These are phyloP conservation scores for Psidium guajava DNA, from an alignment of 345 rosid species.

Conservation along the genomic window DNA sequence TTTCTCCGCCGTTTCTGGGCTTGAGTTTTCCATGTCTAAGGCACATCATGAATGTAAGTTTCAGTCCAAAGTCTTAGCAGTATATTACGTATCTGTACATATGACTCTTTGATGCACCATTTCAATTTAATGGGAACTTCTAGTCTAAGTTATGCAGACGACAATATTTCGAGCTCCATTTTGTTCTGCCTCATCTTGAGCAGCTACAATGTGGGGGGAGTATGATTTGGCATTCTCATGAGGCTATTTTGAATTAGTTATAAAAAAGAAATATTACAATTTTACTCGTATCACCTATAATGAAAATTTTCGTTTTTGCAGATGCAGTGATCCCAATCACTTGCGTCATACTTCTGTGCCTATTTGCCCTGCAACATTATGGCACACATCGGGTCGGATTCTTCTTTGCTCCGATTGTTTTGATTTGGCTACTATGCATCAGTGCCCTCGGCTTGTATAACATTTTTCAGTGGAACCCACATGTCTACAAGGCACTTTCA, in stretches of 20 bases:
- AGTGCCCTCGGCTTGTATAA: constrained; percentile 10
- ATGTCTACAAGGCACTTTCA: constrained; percentile 5
- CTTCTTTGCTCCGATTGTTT: constrained; percentile 12
- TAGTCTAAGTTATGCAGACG: neutral
- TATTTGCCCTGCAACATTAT: constrained; percentile 11
- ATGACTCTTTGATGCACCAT: neutral
- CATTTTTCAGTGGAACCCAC: constrained; percentile 9
- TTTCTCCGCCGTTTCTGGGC: constrained; percentile 96
- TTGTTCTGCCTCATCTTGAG: neutral
- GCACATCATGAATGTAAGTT: constrained; percentile 83
- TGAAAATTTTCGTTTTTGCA: neutral
- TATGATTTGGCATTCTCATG: neutral
- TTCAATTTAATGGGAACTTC: neutral
- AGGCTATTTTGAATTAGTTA: neutral
- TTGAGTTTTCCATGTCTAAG: constrained; percentile 84
- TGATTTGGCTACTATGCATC: constrained; percentile 8
- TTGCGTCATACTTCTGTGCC: constrained; percentile 8
- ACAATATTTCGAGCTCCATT: neutral
- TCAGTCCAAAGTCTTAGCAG: neutral
- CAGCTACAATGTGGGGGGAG: neutral
- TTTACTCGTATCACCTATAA: neutral
- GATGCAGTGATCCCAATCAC: constrained; percentile 7
- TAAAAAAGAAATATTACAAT: neutral
- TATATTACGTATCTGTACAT: neutral
- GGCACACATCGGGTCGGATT: constrained; percentile 13